A percentile compares a stretch with the other conserved stretches of the same genome.
phyloP scores from a whole-genome alignment of 75 land plant species.

The Picea sitchensis region DNA sequence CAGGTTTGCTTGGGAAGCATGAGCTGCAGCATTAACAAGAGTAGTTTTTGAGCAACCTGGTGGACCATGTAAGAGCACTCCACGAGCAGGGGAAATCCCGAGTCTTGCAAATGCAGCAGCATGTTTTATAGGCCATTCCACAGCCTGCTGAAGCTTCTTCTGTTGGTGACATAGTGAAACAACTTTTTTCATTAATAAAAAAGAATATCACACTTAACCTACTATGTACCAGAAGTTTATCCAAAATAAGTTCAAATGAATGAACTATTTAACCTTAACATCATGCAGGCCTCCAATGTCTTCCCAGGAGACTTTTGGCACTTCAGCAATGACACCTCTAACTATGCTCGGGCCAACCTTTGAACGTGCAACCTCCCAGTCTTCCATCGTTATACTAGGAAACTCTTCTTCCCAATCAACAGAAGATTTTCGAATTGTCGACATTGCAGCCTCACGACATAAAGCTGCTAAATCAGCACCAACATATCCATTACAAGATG shows the following conservation, averaged over 20 bases:
- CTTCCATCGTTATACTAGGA: slow-evolving; percentile 48
- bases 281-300: slow-evolving; percentile 89
- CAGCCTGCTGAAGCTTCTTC: slow-evolving; percentile 84
- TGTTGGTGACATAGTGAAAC: slow-evolving; percentile 26
- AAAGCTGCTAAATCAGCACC: slow-evolving; percentile 92
- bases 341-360: slow-evolving; percentile 90
- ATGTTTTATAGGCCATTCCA: slow-evolving; percentile 98
- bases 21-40: slow-evolving; percentile 90
- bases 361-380: slow-evolving; percentile 66
- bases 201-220: neutral
- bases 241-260: neutral
- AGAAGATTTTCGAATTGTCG: slow-evolving; percentile 39
- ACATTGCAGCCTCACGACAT: slow-evolving; percentile 75
- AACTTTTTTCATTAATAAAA: neutral
- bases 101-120: slow-evolving; percentile 70
- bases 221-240: neutral
- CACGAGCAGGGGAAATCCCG: slow-evolving; percentile 71
- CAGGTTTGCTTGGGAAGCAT: slow-evolving; percentile 87
- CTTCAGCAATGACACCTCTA: slow-evolving; percentile 72
- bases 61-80: slow-evolving; percentile 89
- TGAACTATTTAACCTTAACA: slow-evolving; percentile 52
- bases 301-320: slow-evolving; percentile 84
- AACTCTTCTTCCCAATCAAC: slow-evolving; percentile 11
- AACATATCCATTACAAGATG: slow-evolving; percentile 89
- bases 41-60: slow-evolving; percentile 98